Evolutionary conservation across 2,329 filamentous ascomycete species (phyloP).

Genomic region (Hypoxylon sp.): DNA sequence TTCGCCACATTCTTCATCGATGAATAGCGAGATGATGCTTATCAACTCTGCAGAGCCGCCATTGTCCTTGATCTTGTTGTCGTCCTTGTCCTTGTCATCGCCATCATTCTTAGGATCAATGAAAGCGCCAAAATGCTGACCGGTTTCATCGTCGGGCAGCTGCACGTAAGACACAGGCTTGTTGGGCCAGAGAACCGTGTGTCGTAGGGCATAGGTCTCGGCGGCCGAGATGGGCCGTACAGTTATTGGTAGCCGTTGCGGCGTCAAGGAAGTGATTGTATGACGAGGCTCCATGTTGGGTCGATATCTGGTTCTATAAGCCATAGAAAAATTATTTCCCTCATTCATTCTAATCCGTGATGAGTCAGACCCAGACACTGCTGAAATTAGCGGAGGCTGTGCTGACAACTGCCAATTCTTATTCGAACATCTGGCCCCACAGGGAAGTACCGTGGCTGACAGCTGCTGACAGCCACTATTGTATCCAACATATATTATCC

Average conservation of each 20-base stretch:
- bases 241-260: constrained; percentile 22
- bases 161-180: constrained; percentile 46
- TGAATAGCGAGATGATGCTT: constrained; percentile 49
- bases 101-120: neutral
- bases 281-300: constrained; percentile 40
- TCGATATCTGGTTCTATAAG: constrained; percentile 35
- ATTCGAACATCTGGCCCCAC: constrained; percentile 39
- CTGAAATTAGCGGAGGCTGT: constrained; percentile 27
- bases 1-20: constrained; percentile 35
- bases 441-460: constrained; percentile 25
- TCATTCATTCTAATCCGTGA: constrained; percentile 14
- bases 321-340: constrained; percentile 16
- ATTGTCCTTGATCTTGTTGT: constrained; percentile 1
- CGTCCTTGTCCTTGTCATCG: neutral
- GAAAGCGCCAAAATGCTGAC: constrained; percentile 49
- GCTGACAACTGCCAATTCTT: constrained; percentile 36
- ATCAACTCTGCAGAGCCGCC: constrained; percentile 30
- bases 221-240: constrained; percentile 43
- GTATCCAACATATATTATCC: neutral
- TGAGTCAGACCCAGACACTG: constrained; percentile 21
- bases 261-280: constrained; percentile 12
- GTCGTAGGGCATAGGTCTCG: constrained; percentile 46
- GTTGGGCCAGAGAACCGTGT: constrained; percentile 48
- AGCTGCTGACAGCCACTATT: constrained; percentile 32
- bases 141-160: constrained; percentile 45